A percentile compares a stretch with the other conserved stretches of the same genome.
Evolutionary conservation across 306 rosid species (phyloP).

Genomic region (Nissolia schottii): DNA sequence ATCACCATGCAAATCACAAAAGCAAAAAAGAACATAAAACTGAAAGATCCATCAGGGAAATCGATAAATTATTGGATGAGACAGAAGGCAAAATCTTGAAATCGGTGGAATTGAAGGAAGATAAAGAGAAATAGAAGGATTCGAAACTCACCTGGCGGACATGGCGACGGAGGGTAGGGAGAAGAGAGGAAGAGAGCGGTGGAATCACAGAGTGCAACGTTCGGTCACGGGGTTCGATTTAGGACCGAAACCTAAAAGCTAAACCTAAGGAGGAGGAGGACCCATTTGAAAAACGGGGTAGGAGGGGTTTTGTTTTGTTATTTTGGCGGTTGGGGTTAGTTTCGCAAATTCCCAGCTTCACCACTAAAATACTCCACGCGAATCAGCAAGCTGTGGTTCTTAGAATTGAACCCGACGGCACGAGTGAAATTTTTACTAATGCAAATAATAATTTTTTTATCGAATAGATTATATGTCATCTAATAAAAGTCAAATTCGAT

Average conservation of each 20-base stretch:
- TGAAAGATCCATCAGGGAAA: not conserved
- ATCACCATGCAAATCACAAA: not conserved
- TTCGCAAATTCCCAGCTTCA: not conserved
- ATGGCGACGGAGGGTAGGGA: slow-evolving; percentile 34
- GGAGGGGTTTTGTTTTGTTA: not conserved
- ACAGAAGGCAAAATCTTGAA: not conserved
- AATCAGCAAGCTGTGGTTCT: not conserved
- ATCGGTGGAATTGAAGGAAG: not conserved
- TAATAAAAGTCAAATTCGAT: too few species aligned
- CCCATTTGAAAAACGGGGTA: not conserved
- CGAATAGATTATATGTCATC: too few species aligned
- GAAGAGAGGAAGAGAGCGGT: not conserved
- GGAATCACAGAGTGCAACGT: too few species aligned
- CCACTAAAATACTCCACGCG: not conserved
- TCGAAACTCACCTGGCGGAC: slow-evolving; percentile 53
- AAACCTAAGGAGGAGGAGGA: not conserved
- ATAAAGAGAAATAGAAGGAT: not conserved
- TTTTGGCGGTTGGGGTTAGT: not conserved
- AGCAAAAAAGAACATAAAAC: not conserved
- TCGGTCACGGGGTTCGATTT: not conserved
- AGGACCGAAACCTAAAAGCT: not conserved
- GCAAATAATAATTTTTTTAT: too few species aligned
- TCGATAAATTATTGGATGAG: not conserved
- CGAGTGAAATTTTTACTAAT: too few species aligned
- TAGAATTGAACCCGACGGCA: too few species aligned